Base-by-base conservation (phyloP, 371 early-diverging fungal species). In the Smittium culicis region DNA sequence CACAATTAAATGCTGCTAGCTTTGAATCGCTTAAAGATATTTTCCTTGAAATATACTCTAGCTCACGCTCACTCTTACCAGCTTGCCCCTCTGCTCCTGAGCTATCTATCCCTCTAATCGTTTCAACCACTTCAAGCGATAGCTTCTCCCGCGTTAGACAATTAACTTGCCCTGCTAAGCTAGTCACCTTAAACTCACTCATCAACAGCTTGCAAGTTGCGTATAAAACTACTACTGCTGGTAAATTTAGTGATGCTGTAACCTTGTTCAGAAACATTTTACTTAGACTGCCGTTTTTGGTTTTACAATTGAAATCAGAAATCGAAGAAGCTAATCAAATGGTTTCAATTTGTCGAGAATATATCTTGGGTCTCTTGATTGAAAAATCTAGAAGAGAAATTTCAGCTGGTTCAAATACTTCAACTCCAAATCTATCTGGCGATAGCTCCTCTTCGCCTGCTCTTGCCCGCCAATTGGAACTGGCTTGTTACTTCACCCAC, bases 401-500 rank as follows among this genome's bases (percentile, higher is more conserved):
- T 35, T 69, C 80, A 35, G 73, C 76, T n/a, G 78, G 82, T 24
- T 85, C 81, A 25, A 79, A 79, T 16, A 77, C 83, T 33, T 83
- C 86, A 68, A 80, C 80, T 64, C 85, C 60, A 59, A 25, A 59
- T 32, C 73, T 83, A 34, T 69, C 79, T 34, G 74, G 74, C n/a
- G 75, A 80, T 25, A 74, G 75, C 45, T 72, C 74, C 57, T 78
- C 82, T 24, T 85, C 81, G 25, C 79, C 79, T 16, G 77, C 83
- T 33, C 83, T 86, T 68, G 80, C 79, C 62, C 85, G 90, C 24
- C 83, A 84, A 45, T 72, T 95, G 16, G 96, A 94, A 72, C 81
- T 98, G 57, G 92, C 94, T 0, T 90, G 91, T 2, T 96, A 94
- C 79, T 95, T 95, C 72, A 90, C 98, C 2, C 89, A 92, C 68